Percentiles rank a stretch among this genome's conserved stretches.
phyloP scores from a whole-genome alignment of 495 filamentous ascomycete species.

The Margaritispora aquatica region DNA sequence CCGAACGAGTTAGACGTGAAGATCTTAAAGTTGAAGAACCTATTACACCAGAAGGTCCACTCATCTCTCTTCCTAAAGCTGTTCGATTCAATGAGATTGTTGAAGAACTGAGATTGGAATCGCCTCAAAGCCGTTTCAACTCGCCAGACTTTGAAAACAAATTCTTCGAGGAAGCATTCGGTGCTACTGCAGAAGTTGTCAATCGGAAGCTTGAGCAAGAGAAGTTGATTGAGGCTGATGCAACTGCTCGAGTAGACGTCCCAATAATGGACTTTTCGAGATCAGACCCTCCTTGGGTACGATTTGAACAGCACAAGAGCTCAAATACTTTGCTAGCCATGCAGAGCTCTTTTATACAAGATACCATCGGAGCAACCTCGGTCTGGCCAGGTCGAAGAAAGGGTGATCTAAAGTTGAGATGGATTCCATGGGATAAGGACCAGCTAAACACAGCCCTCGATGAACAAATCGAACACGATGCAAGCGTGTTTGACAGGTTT shows the following conservation, averaged over 20 bases:
- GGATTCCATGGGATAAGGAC: constrained; percentile 37
- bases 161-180: constrained; percentile 39
- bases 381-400: constrained; percentile 35
- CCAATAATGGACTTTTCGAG: constrained; percentile 56
- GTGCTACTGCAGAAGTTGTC: constrained; percentile 19
- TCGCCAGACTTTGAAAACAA: constrained; percentile 35
- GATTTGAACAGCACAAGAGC: not conserved
- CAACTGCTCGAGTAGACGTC: constrained; percentile 47
- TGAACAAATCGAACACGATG: constrained; percentile 28
- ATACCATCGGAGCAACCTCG: not conserved
- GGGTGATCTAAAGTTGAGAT: constrained; percentile 39
- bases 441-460: constrained; percentile 26
- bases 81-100: constrained; percentile 33
- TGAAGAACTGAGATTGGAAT: constrained; percentile 9
- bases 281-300: constrained; percentile 49
- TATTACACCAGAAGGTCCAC: constrained; percentile 30
- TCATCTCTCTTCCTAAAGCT: constrained; percentile 25
- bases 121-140: constrained; percentile 17
- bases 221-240: constrained; percentile 51
- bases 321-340: not conserved
- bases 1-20: constrained; percentile 23
- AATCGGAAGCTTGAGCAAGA: constrained; percentile 51
- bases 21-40: constrained; percentile 38
- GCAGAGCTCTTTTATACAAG: constrained; percentile 11
- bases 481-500: constrained; percentile 22